Evolutionary conservation across 805 yeast species (phyloP), one percentile per base, ranked within the genome.

Genomic region (Tanozyma kutaoensis): DNA sequence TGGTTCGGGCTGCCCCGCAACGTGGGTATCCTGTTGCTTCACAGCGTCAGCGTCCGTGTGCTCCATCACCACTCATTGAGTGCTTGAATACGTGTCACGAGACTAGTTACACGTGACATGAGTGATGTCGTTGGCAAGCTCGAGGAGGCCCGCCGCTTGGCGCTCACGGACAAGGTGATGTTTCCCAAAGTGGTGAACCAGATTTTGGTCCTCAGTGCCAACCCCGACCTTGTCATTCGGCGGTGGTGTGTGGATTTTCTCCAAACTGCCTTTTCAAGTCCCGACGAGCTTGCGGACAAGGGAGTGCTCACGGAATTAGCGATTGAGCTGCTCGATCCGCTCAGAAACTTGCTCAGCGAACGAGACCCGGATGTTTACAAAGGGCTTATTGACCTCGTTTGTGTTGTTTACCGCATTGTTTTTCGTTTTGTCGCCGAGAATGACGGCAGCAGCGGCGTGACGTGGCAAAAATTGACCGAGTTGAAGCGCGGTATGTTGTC

Each of bases 401-500:
- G 54, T 20, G 46, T 66, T 10, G 52, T 57, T 7, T 69, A 58
- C 42, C 58, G 52, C 24, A 43, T 66, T 15, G 58, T 65, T 5
- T 68, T 68, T 38, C 43, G 47, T 24, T 55, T 55, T 30, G 59
- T 66, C 29, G 59, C 64, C 8, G 59, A 62, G n/a, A 55, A 55
- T 32, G 70, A 68, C 28, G 62, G 66, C 19, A 50, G 58, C 32
- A 40, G 40, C 27, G 45, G 38, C n/a, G 39, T 53, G 13, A n/a
- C n/a, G n/a, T n/a, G n/a, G n/a, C n/a, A n/a, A n/a, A n/a, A n/a
- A n/a, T n/a, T n/a, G n/a, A 15, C 17, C 17, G 17, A 15, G 17
- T 50, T 86, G 40, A 81, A 79, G 49, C 55, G 57, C 17, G 55
- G 54, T 19, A 57, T 82, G n/a, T 46, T 79, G n/a, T 50, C 59